A percentile compares a stretch with the other conserved stretches of the same genome.
These are phyloP conservation scores for Cytospora piceae DNA, from an alignment of 2,329 filamentous ascomycete genomes.

Conservation along the genomic window DNA sequence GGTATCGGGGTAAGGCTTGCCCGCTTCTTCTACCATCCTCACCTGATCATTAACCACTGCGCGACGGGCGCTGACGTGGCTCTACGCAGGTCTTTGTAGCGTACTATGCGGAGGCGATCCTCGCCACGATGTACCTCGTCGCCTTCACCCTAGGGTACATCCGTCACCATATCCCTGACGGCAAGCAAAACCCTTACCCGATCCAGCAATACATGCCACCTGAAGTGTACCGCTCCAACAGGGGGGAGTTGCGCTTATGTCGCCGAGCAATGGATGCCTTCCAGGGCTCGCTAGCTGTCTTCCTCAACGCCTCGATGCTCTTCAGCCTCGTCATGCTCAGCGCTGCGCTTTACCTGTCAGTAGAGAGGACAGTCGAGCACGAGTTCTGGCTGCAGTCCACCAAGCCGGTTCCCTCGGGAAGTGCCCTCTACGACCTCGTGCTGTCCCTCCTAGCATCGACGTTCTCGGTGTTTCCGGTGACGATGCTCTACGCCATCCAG, in stretches of 20 bases:
- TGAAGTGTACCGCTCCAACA: too few species aligned
- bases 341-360: constrained; percentile 30
- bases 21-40: not conserved
- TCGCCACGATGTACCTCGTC: constrained; percentile 29
- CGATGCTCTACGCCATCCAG: constrained; percentile 29
- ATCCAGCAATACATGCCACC: not conserved
- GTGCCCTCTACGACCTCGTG: constrained; percentile 32
- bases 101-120: constrained; percentile 32
- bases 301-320: constrained; percentile 28
- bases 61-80: not conserved
- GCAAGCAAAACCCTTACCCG: not conserved
- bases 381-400: not conserved
- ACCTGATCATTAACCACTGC: too few species aligned
- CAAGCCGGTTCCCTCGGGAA: constrained; percentile 25
- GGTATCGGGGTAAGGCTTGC: constrained; percentile 32
- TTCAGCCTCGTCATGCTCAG: constrained; percentile 31
- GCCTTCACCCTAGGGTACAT: constrained; percentile 27
- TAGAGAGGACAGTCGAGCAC: constrained; percentile 4
- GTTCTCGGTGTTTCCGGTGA: constrained; percentile 29
- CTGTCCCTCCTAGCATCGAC: constrained; percentile 28
- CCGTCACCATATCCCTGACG: not conserved
- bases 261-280: constrained; percentile 36
- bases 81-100: constrained; percentile 19
- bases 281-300: constrained; percentile 35
- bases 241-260: constrained; percentile 26